Conservation (phyloP, 805 yeast species). For the Yueomyces sinensis region DNA sequence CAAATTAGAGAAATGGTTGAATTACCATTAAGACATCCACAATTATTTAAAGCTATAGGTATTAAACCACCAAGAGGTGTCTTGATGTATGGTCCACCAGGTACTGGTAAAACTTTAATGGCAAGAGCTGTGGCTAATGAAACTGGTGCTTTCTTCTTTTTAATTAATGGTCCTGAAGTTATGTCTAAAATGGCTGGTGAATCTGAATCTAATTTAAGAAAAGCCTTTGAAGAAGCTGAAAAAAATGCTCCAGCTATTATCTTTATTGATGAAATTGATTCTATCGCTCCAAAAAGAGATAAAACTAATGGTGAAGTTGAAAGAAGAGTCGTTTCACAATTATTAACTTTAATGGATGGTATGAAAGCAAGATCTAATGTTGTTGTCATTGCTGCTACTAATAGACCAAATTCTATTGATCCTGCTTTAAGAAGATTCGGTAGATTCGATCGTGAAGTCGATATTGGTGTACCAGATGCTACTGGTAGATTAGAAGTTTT, state of each 20-base stretch:
- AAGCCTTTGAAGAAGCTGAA: constrained; percentile 98
- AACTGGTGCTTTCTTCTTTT: constrained; percentile 96
- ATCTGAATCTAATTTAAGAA: constrained; percentile 90
- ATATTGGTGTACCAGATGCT: constrained; percentile 94
- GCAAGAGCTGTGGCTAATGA: constrained; percentile 99
- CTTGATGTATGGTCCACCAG: constrained; percentile 97
- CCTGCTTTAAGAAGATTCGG: constrained; percentile 83
- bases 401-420: constrained; percentile 62
- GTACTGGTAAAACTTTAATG: constrained; percentile 99
- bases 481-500: constrained; percentile 95
- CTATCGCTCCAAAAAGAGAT: constrained; percentile 99
- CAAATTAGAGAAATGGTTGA: constrained; percentile 98
- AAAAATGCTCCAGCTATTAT: constrained; percentile 96
- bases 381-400: constrained; percentile 96
- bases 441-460: constrained; percentile 81
- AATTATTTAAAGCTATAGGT: constrained; percentile 93
- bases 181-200: constrained; percentile 99
- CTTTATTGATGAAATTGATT: constrained; percentile 96
- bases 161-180: constrained; percentile 97
- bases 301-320: constrained; percentile 99
- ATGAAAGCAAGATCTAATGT: constrained; percentile 99
- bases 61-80: constrained; percentile 98
- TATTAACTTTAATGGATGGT: constrained; percentile 97
- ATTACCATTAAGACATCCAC: constrained; percentile 96
- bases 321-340: constrained; percentile 96